Base-by-base conservation (phyloP, 768 basidiomycete species). In the Russula sp. region DNA sequence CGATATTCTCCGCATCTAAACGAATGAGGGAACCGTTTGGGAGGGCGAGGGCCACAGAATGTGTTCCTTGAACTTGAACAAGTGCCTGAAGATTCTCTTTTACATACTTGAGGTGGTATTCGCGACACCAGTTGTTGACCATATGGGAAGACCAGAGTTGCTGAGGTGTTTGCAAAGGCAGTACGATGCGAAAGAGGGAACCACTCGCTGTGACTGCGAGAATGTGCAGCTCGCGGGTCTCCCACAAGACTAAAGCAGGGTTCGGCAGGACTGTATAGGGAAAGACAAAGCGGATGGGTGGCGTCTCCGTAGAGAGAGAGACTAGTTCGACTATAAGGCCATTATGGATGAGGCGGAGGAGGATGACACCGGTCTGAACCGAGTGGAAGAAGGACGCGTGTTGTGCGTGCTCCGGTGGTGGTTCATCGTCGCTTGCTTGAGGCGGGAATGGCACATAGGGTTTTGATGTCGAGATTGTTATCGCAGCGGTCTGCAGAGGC, bases 201-300 rank as follows among this genome's bases (percentile, higher is more conserved):
- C 89, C 90, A 13, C 80, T 76, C 54, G 77, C 74, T 0, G 90
- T 89, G 28, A 89, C 80, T 0, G 83, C 85, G 32, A 93, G 71
- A n/a, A 95, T 73, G 71, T 92, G 88, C 11, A 94, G 73, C 68
- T 86, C 81, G 38, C 75, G 71, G 16, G 74, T 69, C 5, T 74
- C 71, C 58, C 74, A 79, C 20, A 85, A 72, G 70, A 89, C 82
- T 57, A 93, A 71, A 24, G 85, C 81, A 3, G 92, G 91, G 54
- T 80, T 76, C 14, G 86, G 79, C 30, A 90, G 73, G 56, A 94
- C 74, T 42, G 81, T 71, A 11, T 88, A 84, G 42, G 91, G 90
- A 69, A 92, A 91, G 67, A 89, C 79, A 72, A 94, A 84, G 62
- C 90, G 85, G 66, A 93, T 81, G 20, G 91, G 85, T 36, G 81